Evolutionary conservation across 371 early-diverging fungal genomes (phyloP), one percentile per base, ranked within the genome.

Genomic region (Saksenaea vasiformis): DNA sequence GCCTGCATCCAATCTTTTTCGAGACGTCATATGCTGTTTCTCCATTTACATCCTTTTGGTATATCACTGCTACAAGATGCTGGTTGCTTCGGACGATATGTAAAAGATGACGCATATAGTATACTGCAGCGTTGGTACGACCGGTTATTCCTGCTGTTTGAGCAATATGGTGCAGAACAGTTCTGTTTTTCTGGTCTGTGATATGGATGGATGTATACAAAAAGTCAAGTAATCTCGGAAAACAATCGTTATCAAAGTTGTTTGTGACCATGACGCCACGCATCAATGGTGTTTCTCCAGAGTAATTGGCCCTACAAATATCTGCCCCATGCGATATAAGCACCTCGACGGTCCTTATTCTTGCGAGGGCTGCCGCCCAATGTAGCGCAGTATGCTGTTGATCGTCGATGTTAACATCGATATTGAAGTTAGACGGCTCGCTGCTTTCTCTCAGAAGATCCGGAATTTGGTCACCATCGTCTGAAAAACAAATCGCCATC

Each of bases 351-450:
- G 94, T 81, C 38, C 88, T 80, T 31, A 93, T 83, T 19, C 92
- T 83, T 0, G 91, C 97, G 68, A 98, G 86, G 7, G 97, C 94
- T 8, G 96, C 93, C 0, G 98, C 97, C 97, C 97, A 98, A 67
- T 98, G 99, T 14, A 96, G 75, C 5, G 95, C 86, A 0, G 97
- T 93, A 67, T 98, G 96, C 1, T 97, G 97, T 54, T 93, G 92
- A 43, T 94, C 96, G 60, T 98, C 98, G 38, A 98, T 92, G 17
- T 88, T 85, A 26, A 95, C 74, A 73, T 97, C 51, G 10, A 47
- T 47, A 11, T 47, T 47, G 24, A 47, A 22, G 24, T 10, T 22
- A 22, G 17, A 22, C 7, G 51, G n/a, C 7, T 82, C 84, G 3
- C 68, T 31, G 11, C 79, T 68, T 13, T 76, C 65, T 5, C 78